phyloP scores from a whole-genome alignment of 805 yeast species.

The Ogataea kodamae region DNA sequence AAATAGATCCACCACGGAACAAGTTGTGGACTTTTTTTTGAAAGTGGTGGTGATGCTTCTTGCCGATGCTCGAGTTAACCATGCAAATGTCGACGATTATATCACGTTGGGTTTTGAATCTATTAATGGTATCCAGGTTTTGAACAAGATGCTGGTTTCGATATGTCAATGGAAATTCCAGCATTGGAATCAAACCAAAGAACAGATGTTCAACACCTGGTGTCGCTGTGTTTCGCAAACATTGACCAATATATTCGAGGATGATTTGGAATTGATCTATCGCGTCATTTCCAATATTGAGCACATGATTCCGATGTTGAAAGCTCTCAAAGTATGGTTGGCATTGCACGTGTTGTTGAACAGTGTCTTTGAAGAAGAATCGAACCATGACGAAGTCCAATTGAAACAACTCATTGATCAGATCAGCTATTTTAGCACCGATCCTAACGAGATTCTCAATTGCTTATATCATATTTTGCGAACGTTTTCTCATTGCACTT shows the following conservation, averaged over 20 bases:
- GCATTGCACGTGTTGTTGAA: constrained; percentile 14
- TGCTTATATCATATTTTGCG: constrained; percentile 13
- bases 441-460: constrained; percentile 4
- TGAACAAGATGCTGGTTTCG: constrained; percentile 13
- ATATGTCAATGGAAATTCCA: constrained; percentile 11
- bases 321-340: constrained; percentile 16
- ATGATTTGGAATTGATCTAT: constrained; percentile 10
- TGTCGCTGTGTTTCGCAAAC: constrained; percentile 2
- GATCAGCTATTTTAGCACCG: constrained; percentile 3
- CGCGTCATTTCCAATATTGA: constrained; percentile 16
- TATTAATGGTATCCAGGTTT: constrained; percentile 12
- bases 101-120: constrained; percentile 1
- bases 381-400: constrained; percentile 1
- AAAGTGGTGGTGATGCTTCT: constrained; percentile 6
- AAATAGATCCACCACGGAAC: neutral
- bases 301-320: constrained; percentile 13
- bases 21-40: constrained; percentile 2
- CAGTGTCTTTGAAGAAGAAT: constrained; percentile 16
- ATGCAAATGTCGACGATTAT: constrained; percentile 12
- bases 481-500: constrained; percentile 7
- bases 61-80: constrained; percentile 17
- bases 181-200: neutral
- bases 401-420: neutral
- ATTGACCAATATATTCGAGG: constrained; percentile 6
- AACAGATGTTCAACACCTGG: constrained; percentile 3